phyloP scores from a whole-genome alignment of 208 protist genomes.

The Trypanosoma grayi region DNA sequence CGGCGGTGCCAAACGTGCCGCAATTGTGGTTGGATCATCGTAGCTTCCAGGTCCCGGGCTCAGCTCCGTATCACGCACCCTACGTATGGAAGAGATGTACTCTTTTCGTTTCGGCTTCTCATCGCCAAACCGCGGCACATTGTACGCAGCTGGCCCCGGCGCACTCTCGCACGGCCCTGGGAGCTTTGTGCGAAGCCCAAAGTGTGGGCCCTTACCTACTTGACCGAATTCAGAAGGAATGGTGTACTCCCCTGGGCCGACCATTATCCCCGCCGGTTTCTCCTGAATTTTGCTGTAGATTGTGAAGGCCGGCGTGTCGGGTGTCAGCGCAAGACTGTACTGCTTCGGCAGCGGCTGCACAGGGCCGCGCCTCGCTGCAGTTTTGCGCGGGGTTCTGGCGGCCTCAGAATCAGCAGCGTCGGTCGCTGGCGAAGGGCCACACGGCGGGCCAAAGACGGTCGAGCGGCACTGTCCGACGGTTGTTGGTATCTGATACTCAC shows the following conservation, averaged over 20 bases:
- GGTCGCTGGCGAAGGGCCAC: neutral
- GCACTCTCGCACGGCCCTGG: slow-evolving; percentile 29
- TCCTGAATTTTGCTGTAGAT: slow-evolving; percentile 49
- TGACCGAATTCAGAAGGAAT: slow-evolving; percentile 53
- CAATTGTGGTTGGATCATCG: slow-evolving; percentile 73
- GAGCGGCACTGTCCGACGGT: slow-evolving; percentile 60
- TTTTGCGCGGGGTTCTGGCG: no score
- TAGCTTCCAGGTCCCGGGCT: slow-evolving; percentile 64
- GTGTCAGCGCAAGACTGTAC: slow-evolving; percentile 64
- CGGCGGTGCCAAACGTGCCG: slow-evolving; percentile 30
- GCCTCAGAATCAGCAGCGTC: neutral
- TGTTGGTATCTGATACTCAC: slow-evolving; percentile 57
- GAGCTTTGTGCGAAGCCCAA: slow-evolving; percentile 49
- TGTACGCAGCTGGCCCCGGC: slow-evolving; percentile 51
- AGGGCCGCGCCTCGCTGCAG: neutral
- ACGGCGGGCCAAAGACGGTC: slow-evolving; percentile 35
- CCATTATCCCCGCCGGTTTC: slow-evolving; percentile 21
- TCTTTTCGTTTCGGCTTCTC: slow-evolving; percentile 30
- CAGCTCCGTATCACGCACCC: slow-evolving; percentile 20
- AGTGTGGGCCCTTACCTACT: slow-evolving; percentile 40
- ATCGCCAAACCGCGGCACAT: slow-evolving; percentile 49
- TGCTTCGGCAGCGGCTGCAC: slow-evolving; percentile 40
- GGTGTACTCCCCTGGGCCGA: slow-evolving; percentile 49
- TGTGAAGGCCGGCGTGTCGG: slow-evolving; percentile 66
- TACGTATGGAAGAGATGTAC: slow-evolving; percentile 32